Base-by-base conservation (phyloP, 208 protist genomes). In the Leishmania mexicana region DNA sequence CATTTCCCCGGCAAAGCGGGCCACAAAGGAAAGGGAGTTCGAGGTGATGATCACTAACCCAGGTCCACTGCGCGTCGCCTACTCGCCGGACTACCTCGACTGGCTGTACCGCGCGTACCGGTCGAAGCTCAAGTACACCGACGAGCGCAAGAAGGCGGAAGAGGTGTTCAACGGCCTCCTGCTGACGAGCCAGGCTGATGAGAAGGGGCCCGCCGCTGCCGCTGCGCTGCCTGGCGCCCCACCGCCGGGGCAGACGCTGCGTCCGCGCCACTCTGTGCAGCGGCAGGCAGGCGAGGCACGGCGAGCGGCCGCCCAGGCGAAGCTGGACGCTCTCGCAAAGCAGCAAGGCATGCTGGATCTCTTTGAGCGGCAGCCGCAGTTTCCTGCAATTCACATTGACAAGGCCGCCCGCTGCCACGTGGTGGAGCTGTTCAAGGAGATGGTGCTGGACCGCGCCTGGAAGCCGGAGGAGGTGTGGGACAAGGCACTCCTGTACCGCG, bases 61-160 rank as follows among this genome's bases (percentile, higher is more conserved):
- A 58, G 94, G 94, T 0, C 94, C 94, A 17, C 65, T 97, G n/a
- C 94, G 93, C 45, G 84, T 96, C 24, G 82, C 83, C 28, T 97
- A 96, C 84, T 94, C 92, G 13, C 81, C 92, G 6, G 94, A 97
- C 82, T 97, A 97, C 84, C 89, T 97, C 64, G 92, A 97, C 80
- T 97, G 94, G 94, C 87, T 95, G 45, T 95, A 95, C 84, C 84
- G 88, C 19, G 91, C 85, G 24, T 97, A 97, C 90, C 86, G 78
- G 77, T 68, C 89, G 8, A 95, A 95, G 85, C 58, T 90, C 11
- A 85, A 83, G 54, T 94, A 92, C 80, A 76, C 83, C 19, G 85
- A 91, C 51, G 87, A 87, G 64, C 88, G 89, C 38, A 62, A 79
- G 49, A 89, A 86, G 60, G 91, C 90, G 51, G 92, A 95, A 77